Conservation (phyloP, 2,329 filamentous ascomycete species). For the Parastagonospora nodorum region DNA sequence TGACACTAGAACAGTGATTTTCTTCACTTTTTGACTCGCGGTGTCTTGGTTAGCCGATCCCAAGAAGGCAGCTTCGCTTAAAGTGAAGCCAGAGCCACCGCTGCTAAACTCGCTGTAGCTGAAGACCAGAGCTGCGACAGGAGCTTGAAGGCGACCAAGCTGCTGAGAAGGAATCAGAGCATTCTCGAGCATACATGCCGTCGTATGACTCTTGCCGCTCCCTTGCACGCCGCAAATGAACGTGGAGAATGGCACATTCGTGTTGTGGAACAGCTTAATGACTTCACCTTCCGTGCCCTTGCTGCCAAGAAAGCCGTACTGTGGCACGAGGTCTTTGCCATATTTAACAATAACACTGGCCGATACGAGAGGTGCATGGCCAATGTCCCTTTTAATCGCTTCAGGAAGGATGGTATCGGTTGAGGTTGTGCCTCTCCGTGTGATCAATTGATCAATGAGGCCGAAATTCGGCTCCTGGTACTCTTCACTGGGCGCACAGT, state of each 20-base stretch:
- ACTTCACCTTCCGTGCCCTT: background rate
- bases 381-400: constrained; percentile 6
- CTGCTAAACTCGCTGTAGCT: constrained; percentile 57
- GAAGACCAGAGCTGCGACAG: constrained; percentile 64
- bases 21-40: constrained; percentile 8
- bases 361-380: constrained; percentile 13
- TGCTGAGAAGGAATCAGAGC: constrained; percentile 50
- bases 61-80: constrained; percentile 64
- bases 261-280: constrained; percentile 55
- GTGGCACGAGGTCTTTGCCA: constrained; percentile 14
- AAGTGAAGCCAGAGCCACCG: constrained; percentile 52
- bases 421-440: background rate
- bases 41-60: constrained; percentile 37
- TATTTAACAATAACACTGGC: constrained; percentile 3
- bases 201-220: constrained; percentile 65
- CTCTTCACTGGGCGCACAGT: too few species aligned
- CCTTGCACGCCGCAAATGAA: constrained; percentile 70
- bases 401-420: background rate
- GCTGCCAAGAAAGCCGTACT: constrained; percentile 15
- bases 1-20: constrained; percentile 26
- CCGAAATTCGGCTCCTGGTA: constrained; percentile 2
- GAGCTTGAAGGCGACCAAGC: constrained; percentile 54
- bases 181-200: constrained; percentile 59
- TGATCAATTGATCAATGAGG: constrained; percentile 1
- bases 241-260: constrained; percentile 60